These are phyloP conservation scores for Fusarium brevicatenulatum DNA, from an alignment of 2,329 filamentous ascomycete species.

Conservation along the genomic window DNA sequence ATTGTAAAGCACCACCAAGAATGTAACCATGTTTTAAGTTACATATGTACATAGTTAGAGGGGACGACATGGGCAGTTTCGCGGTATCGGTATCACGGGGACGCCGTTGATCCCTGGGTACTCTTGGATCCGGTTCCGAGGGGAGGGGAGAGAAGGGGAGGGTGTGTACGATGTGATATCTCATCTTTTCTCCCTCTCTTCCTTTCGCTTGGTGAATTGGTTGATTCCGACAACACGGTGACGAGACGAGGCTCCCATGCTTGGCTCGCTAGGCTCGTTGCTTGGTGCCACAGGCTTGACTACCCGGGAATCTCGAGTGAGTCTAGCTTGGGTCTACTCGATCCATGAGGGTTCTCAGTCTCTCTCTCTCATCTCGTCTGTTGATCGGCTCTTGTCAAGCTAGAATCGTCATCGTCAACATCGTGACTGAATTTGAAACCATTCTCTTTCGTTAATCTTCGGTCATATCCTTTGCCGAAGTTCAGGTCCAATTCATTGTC, in stretches of 20 bases:
- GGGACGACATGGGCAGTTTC: constrained; percentile 19
- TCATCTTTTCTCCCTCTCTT: constrained; percentile 16
- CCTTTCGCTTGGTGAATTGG: constrained; percentile 14
- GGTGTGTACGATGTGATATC: background rate
- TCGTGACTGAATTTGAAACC: constrained; percentile 9
- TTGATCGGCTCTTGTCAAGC: constrained; percentile 4
- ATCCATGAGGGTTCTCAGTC: background rate
- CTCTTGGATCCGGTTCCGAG: constrained; percentile 12
- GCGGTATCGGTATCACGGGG: constrained; percentile 17
- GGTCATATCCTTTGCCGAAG: constrained; percentile 19
- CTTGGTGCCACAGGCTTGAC: background rate
- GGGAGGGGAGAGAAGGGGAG: background rate
- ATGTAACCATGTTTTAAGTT: constrained; percentile 6
- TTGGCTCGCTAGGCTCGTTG: background rate
- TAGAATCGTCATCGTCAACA: background rate
- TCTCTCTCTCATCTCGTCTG: constrained; percentile 22
- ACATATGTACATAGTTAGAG: background rate
- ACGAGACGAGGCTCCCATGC: constrained; percentile 37
- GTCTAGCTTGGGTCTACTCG: background rate
- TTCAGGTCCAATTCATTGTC: background rate
- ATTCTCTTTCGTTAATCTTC: background rate
- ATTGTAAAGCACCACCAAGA: constrained; percentile 2
- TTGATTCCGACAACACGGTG: constrained; percentile 31
- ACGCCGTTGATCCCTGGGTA: constrained; percentile 9
- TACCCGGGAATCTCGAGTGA: background rate